phyloP scores from a whole-genome alignment of 495 filamentous ascomycete genomes.

The Penicillium pulvis region DNA sequence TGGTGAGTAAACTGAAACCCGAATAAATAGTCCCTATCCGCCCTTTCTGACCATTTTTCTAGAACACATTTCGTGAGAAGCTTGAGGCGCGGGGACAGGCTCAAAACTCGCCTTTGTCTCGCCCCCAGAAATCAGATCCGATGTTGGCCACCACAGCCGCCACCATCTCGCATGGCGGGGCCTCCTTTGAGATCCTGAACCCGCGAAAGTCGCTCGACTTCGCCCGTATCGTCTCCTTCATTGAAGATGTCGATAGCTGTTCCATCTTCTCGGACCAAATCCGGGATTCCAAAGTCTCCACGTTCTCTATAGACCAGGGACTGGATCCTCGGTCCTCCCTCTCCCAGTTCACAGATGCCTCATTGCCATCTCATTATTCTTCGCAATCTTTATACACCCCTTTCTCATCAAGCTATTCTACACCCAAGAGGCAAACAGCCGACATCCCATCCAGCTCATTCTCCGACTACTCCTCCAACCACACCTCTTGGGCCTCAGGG shows the following conservation, averaged over 20 bases:
- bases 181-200: constrained; percentile 51
- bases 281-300: constrained; percentile 30
- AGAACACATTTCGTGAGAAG: constrained; percentile 49
- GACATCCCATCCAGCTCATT: constrained; percentile 28
- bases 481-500: constrained; percentile 19
- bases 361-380: constrained; percentile 31
- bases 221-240: constrained; percentile 44
- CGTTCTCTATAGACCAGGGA: constrained; percentile 23
- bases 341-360: constrained; percentile 34
- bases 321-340: constrained; percentile 24
- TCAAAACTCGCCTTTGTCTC: constrained; percentile 15
- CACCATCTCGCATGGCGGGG: constrained; percentile 43
- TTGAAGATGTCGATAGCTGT: constrained; percentile 42
- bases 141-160: constrained; percentile 33
- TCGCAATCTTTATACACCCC: constrained; percentile 25
- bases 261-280: constrained; percentile 27
- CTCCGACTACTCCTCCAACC: constrained; percentile 26
- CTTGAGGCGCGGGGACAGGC: constrained; percentile 26
- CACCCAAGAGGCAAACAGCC: constrained; percentile 18
- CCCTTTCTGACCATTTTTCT: constrained; percentile 12
- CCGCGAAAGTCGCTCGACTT: constrained; percentile 45
- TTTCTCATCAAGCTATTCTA: constrained; percentile 13
- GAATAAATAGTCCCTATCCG: constrained; percentile 10
- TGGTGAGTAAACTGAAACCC: constrained; percentile 31
- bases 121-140: constrained; percentile 33